These are phyloP conservation scores for Retiboletus fuscus DNA, from an alignment of 1,284 basidiomycete genomes.

Conservation along the genomic window DNA sequence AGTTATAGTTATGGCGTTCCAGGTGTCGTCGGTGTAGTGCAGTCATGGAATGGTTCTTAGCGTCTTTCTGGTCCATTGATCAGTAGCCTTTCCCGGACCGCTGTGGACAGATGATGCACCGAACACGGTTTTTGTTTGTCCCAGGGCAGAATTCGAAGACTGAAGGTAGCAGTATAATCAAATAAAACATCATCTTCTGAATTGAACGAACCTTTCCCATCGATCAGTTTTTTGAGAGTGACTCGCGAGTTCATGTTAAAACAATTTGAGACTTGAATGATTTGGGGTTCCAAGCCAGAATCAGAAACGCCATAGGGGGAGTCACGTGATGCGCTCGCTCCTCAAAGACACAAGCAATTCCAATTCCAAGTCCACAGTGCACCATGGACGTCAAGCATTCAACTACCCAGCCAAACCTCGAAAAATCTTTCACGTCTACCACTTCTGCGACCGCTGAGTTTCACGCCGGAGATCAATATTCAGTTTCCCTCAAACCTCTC, in stretches of 20 bases:
- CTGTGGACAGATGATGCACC: not conserved
- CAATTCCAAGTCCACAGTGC: not conserved
- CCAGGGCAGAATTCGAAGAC: not conserved
- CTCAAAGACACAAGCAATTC: not conserved
- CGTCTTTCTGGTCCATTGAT: not conserved
- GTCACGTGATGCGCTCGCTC: not conserved
- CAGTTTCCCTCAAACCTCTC: not conserved
- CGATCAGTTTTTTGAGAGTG: not conserved
- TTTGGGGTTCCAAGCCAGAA: not conserved
- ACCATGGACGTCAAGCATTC: not conserved
- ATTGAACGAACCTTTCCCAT: not conserved
- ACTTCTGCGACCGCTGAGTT: not conserved
- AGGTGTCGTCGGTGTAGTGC: not conserved
- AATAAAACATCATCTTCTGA: not conserved
- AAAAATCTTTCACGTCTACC: not conserved
- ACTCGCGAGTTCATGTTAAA: not conserved
- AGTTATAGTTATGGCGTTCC: not conserved
- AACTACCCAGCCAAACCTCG: not conserved
- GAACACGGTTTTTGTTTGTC: not conserved
- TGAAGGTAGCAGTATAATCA: not conserved
- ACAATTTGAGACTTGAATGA: not conserved
- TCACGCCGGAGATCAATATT: not conserved
- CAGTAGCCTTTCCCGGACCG: not conserved
- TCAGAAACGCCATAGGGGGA: not conserved
- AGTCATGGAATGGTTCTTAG: not conserved